These are phyloP conservation scores for Nothophoma quercina DNA, from an alignment of 2,329 filamentous ascomycete species.

Conservation along the genomic window DNA sequence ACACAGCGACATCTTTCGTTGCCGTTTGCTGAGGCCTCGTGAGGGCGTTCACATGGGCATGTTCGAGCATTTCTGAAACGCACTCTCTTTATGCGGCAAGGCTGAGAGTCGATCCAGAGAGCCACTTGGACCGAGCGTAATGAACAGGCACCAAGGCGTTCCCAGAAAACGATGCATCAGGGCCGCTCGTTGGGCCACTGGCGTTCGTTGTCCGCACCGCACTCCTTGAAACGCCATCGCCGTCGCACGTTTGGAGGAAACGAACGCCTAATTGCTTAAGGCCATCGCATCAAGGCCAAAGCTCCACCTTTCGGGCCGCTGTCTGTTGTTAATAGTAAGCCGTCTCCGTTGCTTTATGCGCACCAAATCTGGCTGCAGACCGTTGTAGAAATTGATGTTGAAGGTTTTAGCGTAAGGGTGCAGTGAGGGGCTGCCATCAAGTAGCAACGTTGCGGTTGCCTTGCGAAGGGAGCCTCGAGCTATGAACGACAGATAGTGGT, in stretches of 20 bases:
- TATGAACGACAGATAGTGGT: neutral
- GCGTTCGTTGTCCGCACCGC: slow-evolving; percentile 28
- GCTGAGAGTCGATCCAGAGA: slow-evolving; percentile 16
- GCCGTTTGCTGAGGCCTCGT: neutral
- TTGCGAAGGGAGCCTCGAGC: neutral
- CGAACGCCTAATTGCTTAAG: slow-evolving; percentile 3
- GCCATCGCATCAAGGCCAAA: slow-evolving; percentile 12
- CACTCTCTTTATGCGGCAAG: slow-evolving; percentile 25
- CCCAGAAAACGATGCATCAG: slow-evolving; percentile 30
- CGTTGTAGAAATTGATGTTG: neutral
- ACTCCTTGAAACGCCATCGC: slow-evolving; percentile 38
- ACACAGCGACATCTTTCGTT: neutral
- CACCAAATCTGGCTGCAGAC: neutral
- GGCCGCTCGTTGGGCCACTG: slow-evolving; percentile 32
- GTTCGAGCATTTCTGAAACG: slow-evolving; percentile 27
- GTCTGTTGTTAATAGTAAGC: slow-evolving; percentile 16
- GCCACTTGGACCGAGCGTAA: slow-evolving; percentile 11
- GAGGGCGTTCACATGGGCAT: neutral
- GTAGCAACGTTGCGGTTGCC: neutral
- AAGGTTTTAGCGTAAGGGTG: neutral
- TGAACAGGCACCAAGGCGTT: slow-evolving; percentile 23
- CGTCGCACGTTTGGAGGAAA: slow-evolving; percentile 36
- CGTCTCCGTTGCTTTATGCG: slow-evolving; percentile 22
- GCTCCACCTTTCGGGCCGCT: slow-evolving; percentile 4
- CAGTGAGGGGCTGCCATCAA: neutral